Base-by-base conservation (phyloP, 148 eudicot genomes). In the Silene latifolia region DNA sequence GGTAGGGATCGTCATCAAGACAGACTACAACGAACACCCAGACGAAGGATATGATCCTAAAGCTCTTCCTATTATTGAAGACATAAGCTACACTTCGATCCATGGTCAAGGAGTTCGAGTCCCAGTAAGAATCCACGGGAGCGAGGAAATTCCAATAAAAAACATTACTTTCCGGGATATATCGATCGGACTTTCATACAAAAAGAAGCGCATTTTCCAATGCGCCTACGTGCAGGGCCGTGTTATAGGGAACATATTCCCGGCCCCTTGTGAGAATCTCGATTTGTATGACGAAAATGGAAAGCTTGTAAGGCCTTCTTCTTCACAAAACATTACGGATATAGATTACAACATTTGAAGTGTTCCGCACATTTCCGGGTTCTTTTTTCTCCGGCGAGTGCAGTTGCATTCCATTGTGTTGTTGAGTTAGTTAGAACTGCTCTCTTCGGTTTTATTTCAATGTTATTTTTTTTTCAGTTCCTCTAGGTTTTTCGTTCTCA, bases 1-100 rank as follows among this genome's bases (percentile, higher is more conserved):
- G 3, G 97, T 91, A 4, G 93, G 97, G 20, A 91, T 94, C 3
- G 91, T 91, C 63, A 86, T 94, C 48, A 94, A 90, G 77, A 91
- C 97, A 0, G 98, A 91, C 72, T 91, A 90, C 86, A 91, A 94
- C 24, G 98, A 94, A 74, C 98, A 94, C 80, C 96, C 98, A 1
- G 97, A 91, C 63, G 89, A 71, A 2, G 89, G 85, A 17, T 94
- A 77, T n/a, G 91, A 94, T 75, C 96, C 81, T 15, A 88, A 87
- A 76, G 95, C 97, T 7, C 62, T 84, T 74, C 98, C 97, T 0
- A 67, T 51, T 1, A 79, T 93, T 19, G 77, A 76, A 79, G 89
- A 83, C 83, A 83, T 93, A 73, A 91, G 86, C 76, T 89, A 86
- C 83, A 86, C 75, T 8, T 81, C 90, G 0, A 77, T 93, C 76